Conservation (phyloP, 768 basidiomycete genomes). For the Pisolithus tinctorius region DNA sequence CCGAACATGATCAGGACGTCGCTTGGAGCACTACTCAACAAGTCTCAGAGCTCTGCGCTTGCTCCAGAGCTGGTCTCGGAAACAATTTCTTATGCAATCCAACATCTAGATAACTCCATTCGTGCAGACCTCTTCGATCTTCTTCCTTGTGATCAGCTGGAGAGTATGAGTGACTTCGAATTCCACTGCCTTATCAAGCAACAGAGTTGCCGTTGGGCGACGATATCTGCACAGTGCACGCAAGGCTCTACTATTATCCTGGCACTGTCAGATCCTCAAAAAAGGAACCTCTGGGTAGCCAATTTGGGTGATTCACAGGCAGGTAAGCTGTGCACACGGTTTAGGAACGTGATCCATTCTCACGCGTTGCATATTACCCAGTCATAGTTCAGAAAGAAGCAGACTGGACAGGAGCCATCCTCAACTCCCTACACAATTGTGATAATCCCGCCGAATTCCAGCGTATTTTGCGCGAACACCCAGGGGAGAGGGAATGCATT, state of each 20-base stretch:
- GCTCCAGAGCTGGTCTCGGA: slow-evolving; percentile 32
- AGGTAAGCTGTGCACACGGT: slow-evolving; percentile 13
- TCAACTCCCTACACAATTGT: slow-evolving; percentile 27
- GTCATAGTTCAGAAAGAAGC: slow-evolving; percentile 16
- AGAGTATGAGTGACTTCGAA: slow-evolving; percentile 31
- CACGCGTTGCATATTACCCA: not conserved
- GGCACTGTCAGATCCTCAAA: slow-evolving; percentile 23
- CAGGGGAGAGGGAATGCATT: slow-evolving; percentile 25
- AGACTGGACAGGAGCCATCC: not conserved
- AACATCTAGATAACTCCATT: slow-evolving; percentile 36
- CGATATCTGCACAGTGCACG: slow-evolving; percentile 25
- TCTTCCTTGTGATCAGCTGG: slow-evolving; percentile 32
- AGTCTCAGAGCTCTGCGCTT: slow-evolving; percentile 13
- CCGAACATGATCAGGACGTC: slow-evolving; percentile 34
- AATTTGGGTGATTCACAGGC: slow-evolving; percentile 32
- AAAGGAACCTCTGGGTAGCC: slow-evolving; percentile 25
- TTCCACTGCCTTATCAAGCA: slow-evolving; percentile 35
- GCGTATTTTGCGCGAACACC: slow-evolving; percentile 25
- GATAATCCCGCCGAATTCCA: slow-evolving; percentile 20
- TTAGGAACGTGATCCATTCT: not conserved
- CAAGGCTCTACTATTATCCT: slow-evolving; percentile 29
- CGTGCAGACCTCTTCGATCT: slow-evolving; percentile 38
- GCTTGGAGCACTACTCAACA: slow-evolving; percentile 30
- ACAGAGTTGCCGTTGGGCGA: slow-evolving; percentile 31
- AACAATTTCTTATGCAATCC: slow-evolving; percentile 32